Base-by-base conservation (phyloP, 768 basidiomycete genomes). In the Udeniomyces megalosporus region DNA sequence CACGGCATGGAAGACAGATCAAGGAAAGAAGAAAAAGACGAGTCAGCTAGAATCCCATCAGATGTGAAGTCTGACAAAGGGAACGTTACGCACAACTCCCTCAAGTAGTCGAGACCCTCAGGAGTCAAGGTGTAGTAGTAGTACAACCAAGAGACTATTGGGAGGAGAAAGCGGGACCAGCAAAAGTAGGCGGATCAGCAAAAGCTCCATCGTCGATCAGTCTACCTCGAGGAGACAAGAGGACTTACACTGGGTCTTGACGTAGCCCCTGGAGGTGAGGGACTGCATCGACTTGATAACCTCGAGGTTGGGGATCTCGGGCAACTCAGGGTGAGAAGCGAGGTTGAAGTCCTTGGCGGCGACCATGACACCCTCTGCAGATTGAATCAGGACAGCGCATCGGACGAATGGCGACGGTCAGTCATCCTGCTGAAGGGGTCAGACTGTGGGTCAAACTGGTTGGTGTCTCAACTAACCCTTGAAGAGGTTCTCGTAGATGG, bases 401-500 rank as follows among this genome's bases (percentile, higher is more conserved):
- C 8, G n/a, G n/a, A n/a, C n/a, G n/a, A n/a, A n/a, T n/a, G n/a
- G n/a, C n/a, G n/a, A n/a, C n/a, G n/a, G n/a, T n/a, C n/a, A n/a
- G n/a, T n/a, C n/a, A n/a, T n/a, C n/a, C n/a, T n/a, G n/a, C n/a
- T n/a, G n/a, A n/a, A n/a, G n/a, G n/a, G n/a, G n/a, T n/a, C n/a
- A n/a, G n/a, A n/a, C n/a, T n/a, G n/a, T n/a, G n/a, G n/a, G n/a
- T n/a, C n/a, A n/a, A n/a, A n/a, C n/a, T n/a, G n/a, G n/a, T n/a
- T n/a, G n/a, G n/a, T n/a, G n/a, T n/a, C n/a, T n/a, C n/a, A 35
- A 76, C 84, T 68, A 68, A 91, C 90, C 91, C 79, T 95, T 95
- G 88, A 99, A 99, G 81, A 99, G 91, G 80, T 86, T 86, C 79
- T 99, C 92, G 80, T 95, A 99, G 81, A 99, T 97, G 75, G 81